A percentile compares a stretch with the other conserved stretches of the same genome.
These are phyloP conservation scores for Aspergillus sergii DNA, from an alignment of 2,329 filamentous ascomycete genomes.

Conservation along the genomic window DNA sequence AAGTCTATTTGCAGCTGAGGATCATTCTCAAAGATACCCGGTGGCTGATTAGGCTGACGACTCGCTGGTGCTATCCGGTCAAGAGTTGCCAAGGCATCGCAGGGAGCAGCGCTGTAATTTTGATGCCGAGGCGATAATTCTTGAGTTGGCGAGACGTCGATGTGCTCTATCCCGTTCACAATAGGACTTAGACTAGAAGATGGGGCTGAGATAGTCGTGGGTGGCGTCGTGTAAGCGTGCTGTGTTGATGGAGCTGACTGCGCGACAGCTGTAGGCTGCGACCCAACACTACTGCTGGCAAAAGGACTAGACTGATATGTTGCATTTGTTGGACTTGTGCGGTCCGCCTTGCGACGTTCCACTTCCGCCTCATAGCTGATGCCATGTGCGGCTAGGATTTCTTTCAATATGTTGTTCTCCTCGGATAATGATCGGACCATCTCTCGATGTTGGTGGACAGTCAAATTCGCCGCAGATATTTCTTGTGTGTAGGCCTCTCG, in stretches of 20 bases:
- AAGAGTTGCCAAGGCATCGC: slow-evolving; percentile 28
- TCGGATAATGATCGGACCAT: slow-evolving; percentile 71
- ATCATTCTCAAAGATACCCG: slow-evolving; percentile 47
- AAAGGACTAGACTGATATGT: slow-evolving; percentile 44
- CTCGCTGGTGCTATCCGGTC: slow-evolving; percentile 25
- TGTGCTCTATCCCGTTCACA: slow-evolving; percentile 28
- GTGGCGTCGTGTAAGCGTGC: slow-evolving; percentile 32
- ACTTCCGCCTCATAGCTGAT: slow-evolving; percentile 58
- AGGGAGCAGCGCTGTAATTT: slow-evolving; percentile 23
- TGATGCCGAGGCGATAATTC: slow-evolving; percentile 28
- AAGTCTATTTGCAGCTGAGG: slow-evolving; percentile 53
- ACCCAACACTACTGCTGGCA: slow-evolving; percentile 40
- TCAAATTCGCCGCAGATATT: slow-evolving; percentile 56
- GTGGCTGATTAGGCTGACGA: slow-evolving; percentile 23
- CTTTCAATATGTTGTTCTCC: slow-evolving; percentile 77
- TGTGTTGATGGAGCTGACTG: slow-evolving; percentile 30
- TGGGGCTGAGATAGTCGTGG: slow-evolving; percentile 21
- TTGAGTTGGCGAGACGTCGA: slow-evolving; percentile 31
- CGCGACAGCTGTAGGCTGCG: slow-evolving; percentile 30
- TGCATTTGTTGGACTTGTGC: slow-evolving; percentile 23
- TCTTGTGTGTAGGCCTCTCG: slow-evolving; percentile 75
- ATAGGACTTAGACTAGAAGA: slow-evolving; percentile 34
- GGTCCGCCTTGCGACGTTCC: slow-evolving; percentile 40
- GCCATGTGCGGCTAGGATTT: slow-evolving; percentile 61
- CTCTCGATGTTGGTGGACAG: slow-evolving; percentile 68